These are phyloP conservation scores for Bipolaris cookei DNA, from an alignment of 2,329 filamentous ascomycete species.

Conservation along the genomic window DNA sequence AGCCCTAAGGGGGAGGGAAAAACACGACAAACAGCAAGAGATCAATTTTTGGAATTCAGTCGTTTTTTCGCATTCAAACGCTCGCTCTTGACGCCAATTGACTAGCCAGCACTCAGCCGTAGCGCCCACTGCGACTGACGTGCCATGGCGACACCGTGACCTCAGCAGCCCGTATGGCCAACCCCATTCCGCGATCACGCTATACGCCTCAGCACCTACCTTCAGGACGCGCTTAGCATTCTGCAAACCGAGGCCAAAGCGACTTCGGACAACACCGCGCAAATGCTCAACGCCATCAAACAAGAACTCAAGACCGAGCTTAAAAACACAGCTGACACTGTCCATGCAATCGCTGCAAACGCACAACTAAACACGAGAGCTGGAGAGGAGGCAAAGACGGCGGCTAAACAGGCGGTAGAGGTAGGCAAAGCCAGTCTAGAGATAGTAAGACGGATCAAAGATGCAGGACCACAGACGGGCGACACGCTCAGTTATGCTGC, in stretches of 20 bases:
- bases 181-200: conserved; percentile 15
- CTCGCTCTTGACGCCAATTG: conserved; percentile 4
- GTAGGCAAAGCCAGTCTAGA: conserved; percentile 15
- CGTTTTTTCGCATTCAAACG: conserved; percentile 11
- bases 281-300: conserved; percentile 16
- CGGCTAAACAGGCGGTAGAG: conserved; percentile 19
- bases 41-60: conserved; percentile 16
- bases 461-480: conserved; percentile 11
- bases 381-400: conserved; percentile 20
- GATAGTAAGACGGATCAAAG: conserved; percentile 18
- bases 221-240: conserved; percentile 18
- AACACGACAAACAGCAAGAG: too few relatives aligned
- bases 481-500: conserved; percentile 18
- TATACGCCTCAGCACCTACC: conserved; percentile 26
- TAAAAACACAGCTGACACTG: conserved; percentile 10
- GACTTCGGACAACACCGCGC: conserved; percentile 13
- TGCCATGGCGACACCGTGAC: conserved; percentile 13
- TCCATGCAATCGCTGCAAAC: conserved; percentile 1
- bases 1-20: too few relatives aligned
- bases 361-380: conserved; percentile 21
- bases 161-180: conserved; percentile 9
- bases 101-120: conserved; percentile 15
- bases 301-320: conserved; percentile 13
- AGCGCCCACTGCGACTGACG: conserved; percentile 12
- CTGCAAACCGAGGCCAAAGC: conserved; percentile 13